Base-by-base conservation (phyloP, 805 yeast genomes). In the Wickerhamiella lipophila region DNA sequence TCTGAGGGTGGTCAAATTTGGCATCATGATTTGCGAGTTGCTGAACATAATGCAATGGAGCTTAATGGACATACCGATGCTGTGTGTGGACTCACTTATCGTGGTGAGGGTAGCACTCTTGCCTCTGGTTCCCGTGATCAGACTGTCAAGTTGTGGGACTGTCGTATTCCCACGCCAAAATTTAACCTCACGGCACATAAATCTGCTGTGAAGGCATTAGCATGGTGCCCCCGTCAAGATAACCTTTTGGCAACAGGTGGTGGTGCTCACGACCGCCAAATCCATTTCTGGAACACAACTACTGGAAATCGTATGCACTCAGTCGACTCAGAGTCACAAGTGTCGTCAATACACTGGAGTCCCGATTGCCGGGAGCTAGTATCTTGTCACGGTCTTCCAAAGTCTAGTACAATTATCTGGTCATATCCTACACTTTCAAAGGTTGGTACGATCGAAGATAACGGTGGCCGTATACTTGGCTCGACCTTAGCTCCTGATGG, bases 101-200 rank as follows among this genome's bases (percentile, higher is more conserved):
- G 88, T 50, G 55, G 67, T 9, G 96, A 89, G 62, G 96, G 96
- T 1, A 68, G 74, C 54, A 92, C 84, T 60, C 72, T 89, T 50
- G 94, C 94, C 0, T 77, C 86, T 2, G 97, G 97, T 9, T 95
- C 96, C 27, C 92, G 92, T 61, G 98, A 92, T 63, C 89, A 92
- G 60, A 67, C 87, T 8, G 95, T 92, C 6, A 81, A 84, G 61
- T 79, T 89, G 42, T 89, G 97, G 96, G 97, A 89, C 63, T 80
- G 82, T 2, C 73, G 95, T 55, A 71, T 78, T 1, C 58, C 69
- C 4, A 60, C 68, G 22, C 95, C 97, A 2, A 74, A 78, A 53
- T 84, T 80, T 62, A 71, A 80, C 12, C 84, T 87, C 61, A 75
- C 81, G 15, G 76, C 78, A 49, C 98, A 89, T 65, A 80, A 76